Conservation (phyloP, 2,329 filamentous ascomycete genomes). For the Furcasterigmium sp. region DNA sequence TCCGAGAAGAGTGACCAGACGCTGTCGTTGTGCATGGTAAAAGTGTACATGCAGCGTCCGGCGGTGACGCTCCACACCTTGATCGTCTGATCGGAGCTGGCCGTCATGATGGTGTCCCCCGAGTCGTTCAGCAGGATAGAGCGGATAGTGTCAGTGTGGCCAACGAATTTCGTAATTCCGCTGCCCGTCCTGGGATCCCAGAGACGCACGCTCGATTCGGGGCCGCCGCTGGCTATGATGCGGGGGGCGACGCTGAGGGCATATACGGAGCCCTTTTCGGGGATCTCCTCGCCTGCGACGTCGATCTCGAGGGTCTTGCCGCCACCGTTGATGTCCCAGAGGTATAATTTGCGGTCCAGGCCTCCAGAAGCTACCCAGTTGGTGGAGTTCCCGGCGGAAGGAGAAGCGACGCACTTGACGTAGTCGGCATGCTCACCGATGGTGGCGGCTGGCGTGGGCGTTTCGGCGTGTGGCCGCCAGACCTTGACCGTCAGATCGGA, state of each 20-base stretch:
- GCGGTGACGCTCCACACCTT: constrained; percentile 97
- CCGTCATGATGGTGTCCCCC: constrained; percentile 87
- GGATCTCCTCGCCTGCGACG: constrained; percentile 73
- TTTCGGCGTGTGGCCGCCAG: constrained; percentile 69
- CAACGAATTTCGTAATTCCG: constrained; percentile 91
- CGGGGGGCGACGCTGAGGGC: constrained; percentile 75
- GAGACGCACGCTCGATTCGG: constrained; percentile 85
- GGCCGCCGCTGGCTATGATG: constrained; percentile 86
- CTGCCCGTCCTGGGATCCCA: constrained; percentile 90
- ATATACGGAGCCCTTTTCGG: constrained; percentile 93
- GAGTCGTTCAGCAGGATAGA: constrained; percentile 85
- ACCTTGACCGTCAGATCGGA: constrained; percentile 92
- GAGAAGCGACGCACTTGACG: constrained; percentile 86
- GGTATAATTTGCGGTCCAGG: constrained; percentile 82
- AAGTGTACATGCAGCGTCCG: constrained; percentile 92
- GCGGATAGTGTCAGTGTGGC: constrained; percentile 91
- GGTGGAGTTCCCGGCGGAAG: constrained; percentile 51
- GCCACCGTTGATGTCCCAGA: constrained; percentile 88
- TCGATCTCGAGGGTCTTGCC: constrained; percentile 86
- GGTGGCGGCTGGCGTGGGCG: constrained; percentile 60
- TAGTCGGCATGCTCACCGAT: constrained; percentile 95
- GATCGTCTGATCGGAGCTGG: constrained; percentile 92
- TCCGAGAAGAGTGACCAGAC: constrained; percentile 95
- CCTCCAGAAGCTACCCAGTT: constrained; percentile 94
- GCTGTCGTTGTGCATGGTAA: constrained; percentile 98